Base-by-base conservation (phyloP, 2,329 filamentous ascomycete genomes). In the Cladosporium sp. region DNA sequence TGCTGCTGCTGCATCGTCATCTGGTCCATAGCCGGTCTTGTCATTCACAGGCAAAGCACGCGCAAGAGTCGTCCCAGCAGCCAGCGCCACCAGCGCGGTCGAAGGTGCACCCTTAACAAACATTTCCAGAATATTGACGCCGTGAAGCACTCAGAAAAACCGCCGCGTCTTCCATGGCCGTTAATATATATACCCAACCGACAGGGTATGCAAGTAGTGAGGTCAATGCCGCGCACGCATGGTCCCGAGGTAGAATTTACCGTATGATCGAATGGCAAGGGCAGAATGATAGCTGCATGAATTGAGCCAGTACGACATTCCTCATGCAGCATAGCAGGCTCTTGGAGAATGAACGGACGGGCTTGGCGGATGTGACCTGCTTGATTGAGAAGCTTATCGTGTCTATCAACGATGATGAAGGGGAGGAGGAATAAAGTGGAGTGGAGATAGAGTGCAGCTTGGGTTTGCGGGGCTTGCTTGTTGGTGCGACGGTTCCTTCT, bases 1-100 rank as follows among this genome's bases (percentile, higher is more conserved):
- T 9, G 47, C 9, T 19, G 17, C 29, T 4, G 76, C 74, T 38
- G 74, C 48, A 7, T 39, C n/a, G 6, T 15, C 7, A 12, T 12
- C 30, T 9, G 12, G 30, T 7, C 32, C 32, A 36, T 36, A 36
- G 3, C 32, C 32, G 32, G 11, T 3, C 4, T 11, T 7, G 32
- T 48, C 37, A 9, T 48, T 37, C 3, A 48, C 45, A 7, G 45
- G 45, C 12, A 48, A 18, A n/a, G 45, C 45, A 12, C 41, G 15
- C 12, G 41, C 45, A 17, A 48, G 7, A 11, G 8, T 36, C 13
- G 29, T 37, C 11, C 45, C 45, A 32, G 27, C 45, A 41, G 45
- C 20, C 18, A 48, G 12, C 13, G 36, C 45, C 22, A 37, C 45
- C 27, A 48, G 27, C 9, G 41, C 4, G n/a, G 11, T 34, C 2